Evolutionary conservation across 768 basidiomycete species (phyloP), one percentile per base, ranked within the genome.

Genomic region (Mrakia blollopis): DNA sequence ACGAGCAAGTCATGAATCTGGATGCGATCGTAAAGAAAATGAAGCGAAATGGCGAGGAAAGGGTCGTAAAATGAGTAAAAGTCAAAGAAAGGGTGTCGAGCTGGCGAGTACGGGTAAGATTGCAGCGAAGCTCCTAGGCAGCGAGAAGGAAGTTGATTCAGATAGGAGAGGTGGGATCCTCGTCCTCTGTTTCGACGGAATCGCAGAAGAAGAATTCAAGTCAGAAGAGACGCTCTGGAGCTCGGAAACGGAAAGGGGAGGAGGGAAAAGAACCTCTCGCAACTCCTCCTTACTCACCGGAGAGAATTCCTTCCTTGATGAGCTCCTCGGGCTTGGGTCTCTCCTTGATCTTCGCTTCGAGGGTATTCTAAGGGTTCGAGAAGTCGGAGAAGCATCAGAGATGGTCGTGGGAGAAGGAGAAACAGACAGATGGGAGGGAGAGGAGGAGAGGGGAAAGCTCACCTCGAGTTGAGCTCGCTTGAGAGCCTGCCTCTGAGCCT

Each of bases 381-480:
- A 37, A 14, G 28, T n/a, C 23, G 77, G 72, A 18, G 60, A 14
- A 13, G 60, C 14, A 14, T 65, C 79, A 16, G 62, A 69, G 65
- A 18, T 28, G 69, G 11, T 21, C 6, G 8, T 10, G 1, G 35
- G 10, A 39, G 0, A 13, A 39, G 11, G 61, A 54, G 63, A 44
- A 13, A n/a, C n/a, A n/a, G 62, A 62, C 44, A 23, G 44, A 47
- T 39, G 25, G n/a, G 61, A 23, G 54, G 37, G 54, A 32, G 11
- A 41, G 25, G 63, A 50, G 44, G 10, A n/a, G 16, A 41, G 41
- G 28, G 52, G 72, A 61, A 67, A 23, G 80, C 85, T 79, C 65
- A 89, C 89, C 86, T 89, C 87, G 57, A 90, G 86, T 83, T 89
- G 89, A 32, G 89, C 88, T 72, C 88, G 84, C 81, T 89, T 86